Evolutionary conservation across 2,329 filamentous ascomycete species (phyloP), one percentile per base, ranked within the genome.

Genomic region (Zymoseptoria tritici): DNA sequence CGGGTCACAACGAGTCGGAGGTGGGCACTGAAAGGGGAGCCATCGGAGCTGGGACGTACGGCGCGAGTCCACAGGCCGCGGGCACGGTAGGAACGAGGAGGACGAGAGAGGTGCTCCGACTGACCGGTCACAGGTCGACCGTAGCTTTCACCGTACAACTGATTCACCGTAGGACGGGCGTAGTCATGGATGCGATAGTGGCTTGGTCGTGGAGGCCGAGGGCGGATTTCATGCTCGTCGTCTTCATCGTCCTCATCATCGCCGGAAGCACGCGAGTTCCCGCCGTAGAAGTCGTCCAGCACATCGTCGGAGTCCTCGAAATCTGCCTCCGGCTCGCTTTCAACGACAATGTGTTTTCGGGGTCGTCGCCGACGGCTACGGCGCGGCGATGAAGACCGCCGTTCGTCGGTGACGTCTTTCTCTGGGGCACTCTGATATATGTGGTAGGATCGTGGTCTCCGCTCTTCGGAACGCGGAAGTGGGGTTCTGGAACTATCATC

Each of bases 51-150:
- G 24, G 16, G 6, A 50, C 53, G 52, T n/a, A 61, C 61, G 20
- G 62, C 62, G 51, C 63, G 59, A 9, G 52, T 55, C 63, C 63
- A 65, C 3, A 65, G 62, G 9, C 57, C 62, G 53, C 56, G 57
- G 19, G 21, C 46, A 24, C 58, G 22, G 13, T 16, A 46, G 49
- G 60, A 60, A 11, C 55, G 57, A 20, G 51, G 16, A 55, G 13
- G 24, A 52, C 55, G 19, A 54, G 16, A 5, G 31, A 22, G 7
- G 57, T 61, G 13, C 52, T 59, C 1, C 54, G 21, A 20, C 13
- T n/a, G 56, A 36, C 6, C 36, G 21, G 46, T 16, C 20, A 24
- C 21, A 54, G 36, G 19, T 57, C 54, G 36, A 59, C 57, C 3
- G 46, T 55, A 29, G 26, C 26, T 29, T 29, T 29, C 26, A 9